Percentiles rank a stretch among this genome's conserved stretches.
phyloP scores from a whole-genome alignment of 768 basidiomycete species.

The Cyathus striatus region DNA sequence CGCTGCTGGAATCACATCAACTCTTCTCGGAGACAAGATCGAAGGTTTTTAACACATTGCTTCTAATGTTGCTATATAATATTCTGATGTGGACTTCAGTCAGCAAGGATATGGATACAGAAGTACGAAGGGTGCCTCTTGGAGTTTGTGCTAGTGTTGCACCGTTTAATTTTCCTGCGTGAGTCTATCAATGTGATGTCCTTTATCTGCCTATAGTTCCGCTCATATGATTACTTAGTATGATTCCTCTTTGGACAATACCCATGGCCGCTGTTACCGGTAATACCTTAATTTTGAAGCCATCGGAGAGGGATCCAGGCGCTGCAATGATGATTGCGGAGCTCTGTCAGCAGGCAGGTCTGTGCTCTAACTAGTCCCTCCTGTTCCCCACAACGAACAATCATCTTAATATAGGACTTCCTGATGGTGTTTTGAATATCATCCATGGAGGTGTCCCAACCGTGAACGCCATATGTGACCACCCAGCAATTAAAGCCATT shows the following conservation, averaged over 20 bases:
- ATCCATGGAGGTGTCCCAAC: slow-evolving; percentile 88
- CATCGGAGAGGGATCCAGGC: slow-evolving; percentile 94
- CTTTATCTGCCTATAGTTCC: too few relatives aligned
- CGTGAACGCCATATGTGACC: slow-evolving; percentile 92
- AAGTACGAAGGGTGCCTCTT: slow-evolving; percentile 75
- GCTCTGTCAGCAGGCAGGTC: slow-evolving; percentile 81
- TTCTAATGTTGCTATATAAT: slow-evolving; percentile 1
- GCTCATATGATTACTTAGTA: slow-evolving; percentile 34
- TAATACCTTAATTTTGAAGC: slow-evolving; percentile 92
- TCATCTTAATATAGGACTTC: slow-evolving; percentile 46
- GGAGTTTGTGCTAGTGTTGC: slow-evolving; percentile 86
- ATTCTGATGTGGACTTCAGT: slow-evolving; percentile 36
- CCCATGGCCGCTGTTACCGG: slow-evolving; percentile 86
- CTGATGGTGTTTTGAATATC: slow-evolving; percentile 86
- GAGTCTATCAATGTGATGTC: slow-evolving; percentile 20
- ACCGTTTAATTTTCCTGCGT: slow-evolving; percentile 92
- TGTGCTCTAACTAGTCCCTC: slow-evolving; percentile 6
- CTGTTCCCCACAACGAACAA: background rate
- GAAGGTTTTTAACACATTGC: slow-evolving; percentile 51
- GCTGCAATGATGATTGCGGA: slow-evolving; percentile 98
- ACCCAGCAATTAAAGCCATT: slow-evolving; percentile 88
- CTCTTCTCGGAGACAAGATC: slow-evolving; percentile 84
- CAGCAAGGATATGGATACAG: slow-evolving; percentile 95
- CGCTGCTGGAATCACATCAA: slow-evolving; percentile 76
- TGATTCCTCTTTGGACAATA: slow-evolving; percentile 98